Base-by-base conservation (phyloP, 2,329 filamentous ascomycete species). In the Ascochyta viciae-villosae region DNA sequence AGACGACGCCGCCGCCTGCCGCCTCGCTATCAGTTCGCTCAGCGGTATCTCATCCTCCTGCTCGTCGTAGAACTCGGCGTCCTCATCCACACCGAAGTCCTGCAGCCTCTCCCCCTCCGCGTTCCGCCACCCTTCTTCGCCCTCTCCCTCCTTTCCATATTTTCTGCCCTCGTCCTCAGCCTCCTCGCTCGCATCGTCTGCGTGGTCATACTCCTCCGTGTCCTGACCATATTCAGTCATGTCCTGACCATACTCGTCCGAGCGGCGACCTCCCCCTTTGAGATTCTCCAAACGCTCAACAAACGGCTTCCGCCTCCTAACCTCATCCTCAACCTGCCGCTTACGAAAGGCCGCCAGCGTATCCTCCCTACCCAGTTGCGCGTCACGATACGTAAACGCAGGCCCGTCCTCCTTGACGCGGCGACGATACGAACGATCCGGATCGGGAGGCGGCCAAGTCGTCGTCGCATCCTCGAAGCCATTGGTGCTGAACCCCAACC, bases 41-140 rank as follows among this genome's bases (percentile, higher is more conserved):
- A 94, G 76, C 0, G 90, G 90, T 13, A 94, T 77, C 64, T 92
- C 87, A 40, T 88, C 86, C 34, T 83, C 81, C 60, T 87, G 85
- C 51, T 83, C 81, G 58, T 87, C 85, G 26, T 86, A 85, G 42
- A 87, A 87, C 59, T 92, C 88, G 0, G 83, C 84, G 13, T 90
- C 89, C 66, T 92, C 89, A 64, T 94, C 91, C 0, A 95, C 90
- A 1, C 91, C 91, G 68, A 88, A 95, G 66, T 95, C 91, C 38
- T 84, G 81, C 45, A 95, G 76, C 31, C 86, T 80, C 68, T 94
- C 89, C 1, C 90, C 91, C 48, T 94, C 90, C 0, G 85, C 82
- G 63, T 93, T 94, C 0, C 82, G 85, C 90, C 90, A 95, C 5
- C 79, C 83, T 38, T 82, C 82, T 66, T 85, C 81, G 5, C 83